Percentiles rank a stretch among this genome's conserved stretches.
Conservation (phyloP, 2,329 filamentous ascomycete genomes). For the Lasiodiplodia theobromae region DNA sequence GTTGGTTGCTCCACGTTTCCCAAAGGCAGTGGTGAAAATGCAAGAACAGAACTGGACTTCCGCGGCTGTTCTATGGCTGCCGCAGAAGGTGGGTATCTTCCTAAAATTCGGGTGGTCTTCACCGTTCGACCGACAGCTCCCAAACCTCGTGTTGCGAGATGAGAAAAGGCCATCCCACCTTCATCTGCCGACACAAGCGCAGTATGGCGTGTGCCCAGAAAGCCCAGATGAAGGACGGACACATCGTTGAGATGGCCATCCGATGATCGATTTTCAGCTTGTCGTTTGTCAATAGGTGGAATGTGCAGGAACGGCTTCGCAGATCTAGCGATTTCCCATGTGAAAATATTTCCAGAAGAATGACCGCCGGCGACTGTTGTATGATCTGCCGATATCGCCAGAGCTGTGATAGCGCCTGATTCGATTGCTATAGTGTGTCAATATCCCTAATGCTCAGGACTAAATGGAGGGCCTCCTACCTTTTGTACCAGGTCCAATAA, state of each 20-base stretch:
- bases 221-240: slow-evolving; percentile 88
- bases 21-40: slow-evolving; percentile 86
- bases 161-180: slow-evolving; percentile 96
- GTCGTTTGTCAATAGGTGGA: slow-evolving; percentile 72
- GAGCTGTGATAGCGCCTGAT: slow-evolving; percentile 83
- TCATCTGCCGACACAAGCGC: slow-evolving; percentile 95
- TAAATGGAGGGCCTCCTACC: slow-evolving; percentile 57
- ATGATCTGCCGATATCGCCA: slow-evolving; percentile 93
- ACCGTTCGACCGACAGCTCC: slow-evolving; percentile 85
- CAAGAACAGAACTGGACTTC: slow-evolving; percentile 93
- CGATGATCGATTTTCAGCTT: slow-evolving; percentile 68
- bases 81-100: slow-evolving; percentile 81
- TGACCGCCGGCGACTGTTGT: slow-evolving; percentile 91
- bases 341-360: slow-evolving; percentile 90
- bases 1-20: slow-evolving; percentile 93
- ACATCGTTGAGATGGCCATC: slow-evolving; percentile 85
- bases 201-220: slow-evolving; percentile 90
- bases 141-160: slow-evolving; percentile 89
- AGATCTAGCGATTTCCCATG: slow-evolving; percentile 88
- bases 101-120: slow-evolving; percentile 88
- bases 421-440: slow-evolving; percentile 72
- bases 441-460: slow-evolving; percentile 39
- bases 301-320: slow-evolving; percentile 89
- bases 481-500: slow-evolving; percentile 92
- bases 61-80: slow-evolving; percentile 69